Evolutionary conservation across 129 eudicot species (phyloP), one percentile per base, ranked within the genome.

Genomic region (Silybum marianum): DNA sequence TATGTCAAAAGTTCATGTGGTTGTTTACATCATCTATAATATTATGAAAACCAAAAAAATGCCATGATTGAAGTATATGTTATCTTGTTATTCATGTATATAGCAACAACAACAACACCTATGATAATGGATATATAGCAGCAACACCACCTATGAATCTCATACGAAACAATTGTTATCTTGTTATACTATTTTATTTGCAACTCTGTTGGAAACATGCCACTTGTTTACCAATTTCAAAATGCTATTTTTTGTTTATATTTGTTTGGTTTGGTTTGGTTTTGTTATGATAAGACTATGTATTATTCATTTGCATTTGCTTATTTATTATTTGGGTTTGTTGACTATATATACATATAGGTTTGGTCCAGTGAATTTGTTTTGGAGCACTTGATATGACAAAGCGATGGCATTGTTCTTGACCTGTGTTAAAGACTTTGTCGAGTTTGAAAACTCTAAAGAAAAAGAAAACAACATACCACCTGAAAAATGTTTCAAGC

Each of bases 311-410:
- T 18, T 14, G 62, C n/a, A 16, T 51, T 51, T 51, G 62, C 74
- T 36, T 10, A 62, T 74, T 13, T 60, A 65, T 19, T 68, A 13
- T 14, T 32, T 19, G 9, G 19, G 0, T 25, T 68, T 65, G 40
- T 16, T 30, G 14, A 34, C 54, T 80, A 24, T 28, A 28, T 26
- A 39, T 39, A 34, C 3, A 39, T 39, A 34, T 81, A 95, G 99
- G 85, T 95, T 95, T 88, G 98, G 98, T 51, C 98, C 98, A 1
- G 98, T 95, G 48, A 95, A 95, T 90, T 72, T 92, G 84, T 95
- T 95, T 86, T 95, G 99, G 98, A 95, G 98, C 84, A 93, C 98
- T 21, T 92, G 97, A 25, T 95, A 95, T 72, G 99, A 92, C 89
- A 95, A 92, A 83, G 99, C 98, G 80, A 95, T 92, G 99, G 89